phyloP scores from a whole-genome alignment of 305 asterid genomes.

The Fraxinus paxiana region DNA sequence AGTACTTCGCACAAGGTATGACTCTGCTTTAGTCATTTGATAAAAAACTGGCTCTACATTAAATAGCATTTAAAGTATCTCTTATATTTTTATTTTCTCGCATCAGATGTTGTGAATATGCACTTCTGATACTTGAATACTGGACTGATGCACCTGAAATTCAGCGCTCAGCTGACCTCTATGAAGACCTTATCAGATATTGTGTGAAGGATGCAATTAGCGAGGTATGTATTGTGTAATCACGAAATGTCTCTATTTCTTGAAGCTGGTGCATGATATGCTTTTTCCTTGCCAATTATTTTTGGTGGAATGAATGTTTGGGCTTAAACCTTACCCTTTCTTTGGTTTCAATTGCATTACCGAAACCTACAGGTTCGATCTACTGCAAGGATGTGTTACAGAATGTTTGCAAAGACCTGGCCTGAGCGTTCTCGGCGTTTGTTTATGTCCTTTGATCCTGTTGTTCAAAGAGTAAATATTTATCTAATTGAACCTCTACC shows the following conservation, averaged over 20 bases:
- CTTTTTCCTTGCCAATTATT: background rate
- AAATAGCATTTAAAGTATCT: background rate
- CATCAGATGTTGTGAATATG: conserved; percentile 92
- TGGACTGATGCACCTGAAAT: conserved; percentile 99
- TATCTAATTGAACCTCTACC: conserved; percentile 17
- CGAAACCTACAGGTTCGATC: conserved; percentile 72
- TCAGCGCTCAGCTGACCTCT: conserved; percentile 90
- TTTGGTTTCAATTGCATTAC: background rate
- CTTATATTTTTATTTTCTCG: conserved; percentile 12
- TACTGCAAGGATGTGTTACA: conserved; percentile 89
- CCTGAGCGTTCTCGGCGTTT: conserved; percentile 92
- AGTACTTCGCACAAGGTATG: conserved; percentile 89
- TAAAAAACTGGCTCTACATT: conserved; percentile 14
- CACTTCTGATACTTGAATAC: conserved; percentile 85
- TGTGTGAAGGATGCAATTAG: conserved; percentile 98
- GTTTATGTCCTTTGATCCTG: conserved; percentile 84
- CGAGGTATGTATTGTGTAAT: conserved; percentile 56
- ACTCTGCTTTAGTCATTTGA: conserved; percentile 10
- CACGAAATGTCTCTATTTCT: conserved; percentile 10
- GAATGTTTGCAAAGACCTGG: conserved; percentile 97
- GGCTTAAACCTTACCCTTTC: background rate
- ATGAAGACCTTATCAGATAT: conserved; percentile 90
- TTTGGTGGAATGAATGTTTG: background rate
- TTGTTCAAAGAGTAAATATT: conserved; percentile 78
- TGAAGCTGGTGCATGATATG: conserved; percentile 10